phyloP scores from a whole-genome alignment of 2,329 filamentous ascomycete genomes.

The Ceratocystis smalleyi region DNA sequence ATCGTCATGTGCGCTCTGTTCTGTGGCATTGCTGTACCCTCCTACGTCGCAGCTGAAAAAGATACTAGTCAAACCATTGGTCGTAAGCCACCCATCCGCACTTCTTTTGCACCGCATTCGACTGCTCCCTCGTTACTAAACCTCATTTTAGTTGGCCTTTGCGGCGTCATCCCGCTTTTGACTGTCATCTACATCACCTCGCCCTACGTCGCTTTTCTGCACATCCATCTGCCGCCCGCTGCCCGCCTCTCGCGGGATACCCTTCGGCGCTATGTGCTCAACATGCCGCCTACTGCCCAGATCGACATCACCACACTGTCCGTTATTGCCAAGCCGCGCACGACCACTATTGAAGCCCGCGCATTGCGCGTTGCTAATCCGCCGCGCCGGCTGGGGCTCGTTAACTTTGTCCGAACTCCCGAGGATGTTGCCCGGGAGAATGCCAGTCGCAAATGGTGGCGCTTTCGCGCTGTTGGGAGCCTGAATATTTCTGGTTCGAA shows the following conservation, averaged over 20 bases:
- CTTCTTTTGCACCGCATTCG: background rate
- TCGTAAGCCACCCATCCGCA: conserved; percentile 23
- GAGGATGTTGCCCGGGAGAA: conserved; percentile 24
- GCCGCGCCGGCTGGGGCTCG: conserved; percentile 25
- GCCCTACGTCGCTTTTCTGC: conserved; percentile 58
- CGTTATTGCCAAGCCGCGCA: conserved; percentile 38
- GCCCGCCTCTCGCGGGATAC: conserved; percentile 45
- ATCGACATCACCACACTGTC: conserved; percentile 42
- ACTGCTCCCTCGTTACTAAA: conserved; percentile 1
- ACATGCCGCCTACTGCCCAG: conserved; percentile 30
- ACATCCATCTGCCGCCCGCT: conserved; percentile 50
- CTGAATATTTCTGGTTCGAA: conserved; percentile 26
- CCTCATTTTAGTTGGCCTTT: conserved; percentile 34
- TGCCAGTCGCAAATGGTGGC: conserved; percentile 27
- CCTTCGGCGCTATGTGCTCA: conserved; percentile 36
- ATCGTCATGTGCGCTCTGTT: conserved; percentile 55
- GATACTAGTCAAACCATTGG: conserved; percentile 24
- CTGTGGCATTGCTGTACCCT: conserved; percentile 45
- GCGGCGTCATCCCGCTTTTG: conserved; percentile 47
- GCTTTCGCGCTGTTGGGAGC: conserved; percentile 26
- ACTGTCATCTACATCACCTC: conserved; percentile 49
- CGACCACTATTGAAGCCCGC: conserved; percentile 29
- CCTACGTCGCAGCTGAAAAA: conserved; percentile 33
- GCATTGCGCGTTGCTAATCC: conserved; percentile 23
- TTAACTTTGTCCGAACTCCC: conserved; percentile 27